Conservation (phyloP, 768 basidiomycete species). For the Chalciporus sphaerocephalus region DNA sequence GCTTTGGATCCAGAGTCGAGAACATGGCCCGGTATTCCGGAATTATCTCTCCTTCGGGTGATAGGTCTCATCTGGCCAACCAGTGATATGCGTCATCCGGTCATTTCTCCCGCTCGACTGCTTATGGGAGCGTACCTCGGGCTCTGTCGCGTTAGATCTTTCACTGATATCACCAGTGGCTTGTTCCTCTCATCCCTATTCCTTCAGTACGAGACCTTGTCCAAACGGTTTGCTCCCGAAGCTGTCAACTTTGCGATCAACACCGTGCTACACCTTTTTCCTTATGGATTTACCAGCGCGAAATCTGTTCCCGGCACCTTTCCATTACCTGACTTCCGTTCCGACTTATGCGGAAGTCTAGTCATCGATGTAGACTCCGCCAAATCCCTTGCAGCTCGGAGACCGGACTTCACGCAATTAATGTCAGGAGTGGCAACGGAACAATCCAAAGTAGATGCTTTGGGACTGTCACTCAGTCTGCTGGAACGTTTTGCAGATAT, state of each 20-base stretch:
- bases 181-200: conserved; percentile 85
- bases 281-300: conserved; percentile 47
- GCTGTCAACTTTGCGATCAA: conserved; percentile 78
- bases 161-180: conserved; percentile 76
- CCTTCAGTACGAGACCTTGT: conserved; percentile 77
- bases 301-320: conserved; percentile 62
- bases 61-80: conserved; percentile 87
- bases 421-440: conserved; percentile 37
- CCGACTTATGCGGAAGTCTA: conserved; percentile 40
- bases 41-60: conserved; percentile 75
- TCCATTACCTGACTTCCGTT: conserved; percentile 65
- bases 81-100: conserved; percentile 88
- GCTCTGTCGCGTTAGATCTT: conserved; percentile 70
- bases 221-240: conserved; percentile 87
- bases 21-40: conserved; percentile 86
- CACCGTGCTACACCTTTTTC: conserved; percentile 67
- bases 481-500: conserved; percentile 66
- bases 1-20: conserved; percentile 55
- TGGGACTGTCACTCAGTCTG: conserved; percentile 59
- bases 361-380: conserved; percentile 40
- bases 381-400: conserved; percentile 36
- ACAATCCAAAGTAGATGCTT: conserved; percentile 70
- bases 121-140: conserved; percentile 91
- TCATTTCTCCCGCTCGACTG: conserved; percentile 80
- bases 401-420: conserved; percentile 46